Evolutionary conservation across 192 early-diverging fungal genomes (phyloP).

Genomic region (Endogone sp.): DNA sequence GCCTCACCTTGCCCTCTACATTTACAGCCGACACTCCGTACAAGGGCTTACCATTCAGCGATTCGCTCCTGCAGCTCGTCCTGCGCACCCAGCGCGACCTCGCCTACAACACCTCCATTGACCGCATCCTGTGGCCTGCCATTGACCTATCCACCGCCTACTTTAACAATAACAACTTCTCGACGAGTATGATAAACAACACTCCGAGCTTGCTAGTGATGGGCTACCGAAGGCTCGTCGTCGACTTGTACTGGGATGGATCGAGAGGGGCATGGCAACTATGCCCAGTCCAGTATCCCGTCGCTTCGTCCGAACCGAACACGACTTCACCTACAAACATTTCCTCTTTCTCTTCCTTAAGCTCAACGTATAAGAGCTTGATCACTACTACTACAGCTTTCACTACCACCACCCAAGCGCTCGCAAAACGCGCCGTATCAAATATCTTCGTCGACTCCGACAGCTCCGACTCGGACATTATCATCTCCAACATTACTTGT

Average conservation of each 20-base stretch:
- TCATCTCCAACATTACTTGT: not conserved
- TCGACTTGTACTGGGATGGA: conserved; percentile 27
- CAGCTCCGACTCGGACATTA: not conserved
- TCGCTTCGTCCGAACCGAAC: not conserved
- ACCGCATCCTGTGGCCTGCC: conserved; percentile 23
- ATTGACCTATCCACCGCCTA: conserved; percentile 21
- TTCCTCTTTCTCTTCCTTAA: not conserved
- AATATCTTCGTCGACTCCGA: too few relatives aligned
- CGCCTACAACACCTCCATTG: conserved; percentile 19
- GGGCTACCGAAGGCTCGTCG: conserved; percentile 18
- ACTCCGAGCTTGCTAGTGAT: not conserved
- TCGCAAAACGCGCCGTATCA: not conserved
- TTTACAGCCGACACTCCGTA: not conserved
- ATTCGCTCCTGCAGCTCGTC: not conserved
- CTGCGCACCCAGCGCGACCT: conserved; percentile 25
- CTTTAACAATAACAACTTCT: conserved; percentile 21
- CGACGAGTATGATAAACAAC: not conserved
- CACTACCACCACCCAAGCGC: not conserved
- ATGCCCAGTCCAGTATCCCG: conserved; percentile 10
- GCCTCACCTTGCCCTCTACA: not conserved
- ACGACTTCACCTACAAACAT: not conserved
- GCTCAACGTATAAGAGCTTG: not conserved
- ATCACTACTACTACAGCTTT: not conserved
- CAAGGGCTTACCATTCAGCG: not conserved
- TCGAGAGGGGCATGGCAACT: conserved; percentile 15